Conservation (phyloP, 2,329 filamentous ascomycete genomes). For the Calonectria leucothoes region DNA sequence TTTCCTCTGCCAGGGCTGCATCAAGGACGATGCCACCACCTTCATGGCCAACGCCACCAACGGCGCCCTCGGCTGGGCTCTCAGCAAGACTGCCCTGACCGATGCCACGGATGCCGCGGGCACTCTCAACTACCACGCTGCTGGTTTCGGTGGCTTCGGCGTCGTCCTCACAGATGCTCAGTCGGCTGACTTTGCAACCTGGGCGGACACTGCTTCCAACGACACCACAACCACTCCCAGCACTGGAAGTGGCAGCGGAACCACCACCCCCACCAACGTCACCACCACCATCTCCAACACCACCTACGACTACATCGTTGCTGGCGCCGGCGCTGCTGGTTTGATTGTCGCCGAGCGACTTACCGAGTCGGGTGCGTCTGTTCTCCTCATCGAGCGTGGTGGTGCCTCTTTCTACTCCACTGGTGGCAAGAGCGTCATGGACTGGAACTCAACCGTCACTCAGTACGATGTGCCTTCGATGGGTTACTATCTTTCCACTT, state of each 20-base stretch:
- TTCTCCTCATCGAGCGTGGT: constrained; percentile 67
- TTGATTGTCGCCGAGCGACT: constrained; percentile 67
- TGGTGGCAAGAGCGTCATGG: constrained; percentile 72
- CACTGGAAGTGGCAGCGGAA: constrained; percentile 42
- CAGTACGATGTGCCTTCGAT: constrained; percentile 79
- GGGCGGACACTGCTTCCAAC: constrained; percentile 57
- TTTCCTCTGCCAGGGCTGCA: constrained; percentile 73
- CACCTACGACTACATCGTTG: constrained; percentile 72
- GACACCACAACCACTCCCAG: constrained; percentile 45
- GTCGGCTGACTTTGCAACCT: constrained; percentile 53
- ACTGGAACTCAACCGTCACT: constrained; percentile 73
- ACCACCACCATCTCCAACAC: constrained; percentile 45
- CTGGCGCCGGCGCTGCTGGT: constrained; percentile 72
- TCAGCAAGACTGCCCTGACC: constrained; percentile 56
- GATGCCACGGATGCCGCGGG: constrained; percentile 45
- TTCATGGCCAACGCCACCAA: constrained; percentile 57
- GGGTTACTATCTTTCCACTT: constrained; percentile 76
- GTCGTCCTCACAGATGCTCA: constrained; percentile 51
- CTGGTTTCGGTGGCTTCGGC: constrained; percentile 58
- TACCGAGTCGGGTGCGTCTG: constrained; percentile 72
- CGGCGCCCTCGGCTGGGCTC: constrained; percentile 67
- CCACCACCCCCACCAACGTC: constrained; percentile 35
- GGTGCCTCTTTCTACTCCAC: constrained; percentile 71
- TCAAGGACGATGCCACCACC: constrained; percentile 58
- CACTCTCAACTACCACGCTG: constrained; percentile 54